Evolutionary conservation across 2,329 filamentous ascomycete species (phyloP), one percentile per base, ranked within the genome.

Genomic region (Cladorrhinum sp.): DNA sequence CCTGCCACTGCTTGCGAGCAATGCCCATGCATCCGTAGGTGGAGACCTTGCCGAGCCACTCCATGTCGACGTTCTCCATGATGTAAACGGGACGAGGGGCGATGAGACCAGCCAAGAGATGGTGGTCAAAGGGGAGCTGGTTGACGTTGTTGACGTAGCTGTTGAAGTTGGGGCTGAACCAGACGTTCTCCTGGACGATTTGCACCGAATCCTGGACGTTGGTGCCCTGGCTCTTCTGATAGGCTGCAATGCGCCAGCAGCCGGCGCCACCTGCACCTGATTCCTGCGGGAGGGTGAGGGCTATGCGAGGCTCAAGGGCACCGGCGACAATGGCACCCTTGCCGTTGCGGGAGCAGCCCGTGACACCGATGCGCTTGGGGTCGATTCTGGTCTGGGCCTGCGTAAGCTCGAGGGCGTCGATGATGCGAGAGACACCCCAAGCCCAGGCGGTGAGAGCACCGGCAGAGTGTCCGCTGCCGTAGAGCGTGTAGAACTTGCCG

Each of bases 131-230:
- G 3, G 81, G 78, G 6, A 83, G 71, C 57, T 72, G 70, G 59
- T 75, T 75, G 59, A 76, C 72, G 48, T 67, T 78, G 74, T 86
- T 82, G 81, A 75, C 73, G 61, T 76, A 72, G 41, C 77, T 87
- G 57, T 80, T 76, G 70, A 83, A 83, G 23, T 68, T 68, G 1
- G 73, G 18, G 23, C 78, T 77, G 73, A 82, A 81, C 80, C 80
- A 83, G 3, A 79, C 77, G 57, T 84, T 82, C 67, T 82, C 81
- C n/a, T 68, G 72, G 3, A 82, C 74, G 52, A 83, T 83, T 70
- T 83, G 72, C 23, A 73, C 69, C 1, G 79, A 75, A 3, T 79
- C 80, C 67, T 83, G 79, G 27, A 81, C 78, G 48, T 78, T 77
- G 9, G 62, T 23, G 2, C 66, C 66, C 64, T 77, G 75, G 27